Evolutionary conservation across 2,329 filamentous ascomycete genomes (phyloP).

Genomic region (Orbilia ellipsospora): DNA sequence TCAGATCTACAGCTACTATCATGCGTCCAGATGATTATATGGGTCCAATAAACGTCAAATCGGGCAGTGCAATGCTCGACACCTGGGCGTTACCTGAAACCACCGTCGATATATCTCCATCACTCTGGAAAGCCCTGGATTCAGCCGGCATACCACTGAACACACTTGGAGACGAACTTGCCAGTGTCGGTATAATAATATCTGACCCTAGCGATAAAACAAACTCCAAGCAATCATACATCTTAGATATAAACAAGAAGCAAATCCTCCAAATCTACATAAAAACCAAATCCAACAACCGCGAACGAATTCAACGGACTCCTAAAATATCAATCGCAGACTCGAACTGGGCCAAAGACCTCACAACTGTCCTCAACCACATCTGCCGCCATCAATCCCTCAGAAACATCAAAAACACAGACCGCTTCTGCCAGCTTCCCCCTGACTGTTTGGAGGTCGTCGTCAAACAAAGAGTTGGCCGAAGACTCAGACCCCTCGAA

Average conservation of each 20-base stretch:
- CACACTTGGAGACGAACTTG: background rate
- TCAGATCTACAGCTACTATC: background rate
- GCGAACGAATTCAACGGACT: conserved; percentile 6
- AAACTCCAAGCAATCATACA: background rate
- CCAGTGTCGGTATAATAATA: background rate
- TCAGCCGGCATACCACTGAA: background rate
- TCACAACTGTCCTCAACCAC: conserved; percentile 13
- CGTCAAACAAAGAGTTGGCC: background rate
- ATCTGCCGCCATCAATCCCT: conserved; percentile 18
- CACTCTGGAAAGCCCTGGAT: background rate
- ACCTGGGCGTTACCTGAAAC: conserved; percentile 11
- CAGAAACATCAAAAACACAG: background rate
- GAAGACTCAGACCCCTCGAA: background rate
- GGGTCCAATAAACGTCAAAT: background rate
- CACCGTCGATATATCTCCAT: conserved; percentile 5
- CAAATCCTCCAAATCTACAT: conserved; percentile 14
- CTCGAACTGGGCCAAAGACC: conserved; percentile 12
- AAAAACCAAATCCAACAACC: background rate
- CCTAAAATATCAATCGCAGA: conserved; percentile 9
- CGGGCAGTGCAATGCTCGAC: conserved; percentile 7
- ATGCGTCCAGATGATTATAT: background rate
- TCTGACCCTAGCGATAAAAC: background rate
- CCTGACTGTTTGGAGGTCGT: conserved; percentile 1
- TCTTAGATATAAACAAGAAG: background rate
- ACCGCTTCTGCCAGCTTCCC: background rate